Conservation (phyloP, 441 rosid species). For the Euphorbia corollata region DNA sequence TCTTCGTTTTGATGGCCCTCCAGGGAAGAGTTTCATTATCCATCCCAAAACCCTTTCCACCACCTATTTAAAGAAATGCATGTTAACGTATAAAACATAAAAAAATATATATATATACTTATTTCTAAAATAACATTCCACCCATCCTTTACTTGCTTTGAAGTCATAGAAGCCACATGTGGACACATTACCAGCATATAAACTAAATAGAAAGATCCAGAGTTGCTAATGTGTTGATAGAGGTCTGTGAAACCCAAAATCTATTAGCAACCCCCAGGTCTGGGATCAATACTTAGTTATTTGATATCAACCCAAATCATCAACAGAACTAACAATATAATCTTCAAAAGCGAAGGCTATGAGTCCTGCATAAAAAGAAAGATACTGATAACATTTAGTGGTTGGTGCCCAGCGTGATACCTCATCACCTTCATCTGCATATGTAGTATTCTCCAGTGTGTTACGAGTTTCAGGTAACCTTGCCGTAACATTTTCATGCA, state of each 20-base stretch:
- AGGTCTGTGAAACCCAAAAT: not conserved
- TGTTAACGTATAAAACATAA: not conserved
- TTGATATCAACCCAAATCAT: not conserved
- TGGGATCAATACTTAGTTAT: not conserved
- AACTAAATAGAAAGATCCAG: not conserved
- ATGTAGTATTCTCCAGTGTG: constrained; percentile 48
- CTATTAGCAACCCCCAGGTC: not conserved
- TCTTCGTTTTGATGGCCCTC: constrained; percentile 86
- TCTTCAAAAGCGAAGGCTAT: not conserved
- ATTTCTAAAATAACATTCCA: too few species aligned
- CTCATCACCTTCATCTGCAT: constrained; percentile 99
- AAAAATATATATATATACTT: too few species aligned
- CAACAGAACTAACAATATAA: too few species aligned
- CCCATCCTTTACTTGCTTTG: not conserved
- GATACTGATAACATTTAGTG: not conserved
- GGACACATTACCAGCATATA: not conserved
- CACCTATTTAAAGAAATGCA: constrained; percentile 37
- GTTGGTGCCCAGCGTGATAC: constrained; percentile 24
- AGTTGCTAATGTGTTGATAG: not conserved
- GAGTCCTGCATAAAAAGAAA: not conserved
- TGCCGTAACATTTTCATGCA: constrained; percentile 38
- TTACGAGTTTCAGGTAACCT: constrained; percentile 46
- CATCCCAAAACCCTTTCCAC: constrained; percentile 98
- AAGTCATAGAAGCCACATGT: not conserved
- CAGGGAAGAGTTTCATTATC: constrained; percentile 97